Evolutionary conservation across 1,139 yeast species (phyloP), one percentile per base, ranked within the genome.

Genomic region (Pichia sp.): DNA sequence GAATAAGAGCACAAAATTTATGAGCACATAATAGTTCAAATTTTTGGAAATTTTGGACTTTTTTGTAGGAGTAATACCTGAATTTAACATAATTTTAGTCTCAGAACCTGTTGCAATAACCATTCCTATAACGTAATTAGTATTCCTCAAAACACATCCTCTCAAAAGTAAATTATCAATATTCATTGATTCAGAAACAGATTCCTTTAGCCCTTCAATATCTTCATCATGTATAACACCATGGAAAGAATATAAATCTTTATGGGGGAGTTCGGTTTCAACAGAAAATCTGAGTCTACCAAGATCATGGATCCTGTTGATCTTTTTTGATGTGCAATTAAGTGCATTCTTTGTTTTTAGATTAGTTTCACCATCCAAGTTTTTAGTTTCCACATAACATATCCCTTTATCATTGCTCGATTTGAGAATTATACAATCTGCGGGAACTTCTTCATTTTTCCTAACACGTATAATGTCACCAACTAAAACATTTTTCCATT

Each of bases 291-390:
- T 59, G 40, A 61, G 59, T 39, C 59, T 50, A 28, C 64, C 60
- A 39, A 74, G 58, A 51, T 74, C 79, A 42, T 66, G 67, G 8
- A 77, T 74, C 58, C 63, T 34, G 49, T 54, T 31, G 68, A 62
- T 31, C 55, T 61, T 23, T 62, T 58, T 14, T 68, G 67, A 41
- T 7, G 53, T 39, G 49, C 68, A 71, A 43, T 69, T 65, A 45
- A 75, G 54, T 3, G 78, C 67, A 46, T 66, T 70, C 52, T 70
- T 71, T n/a, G 68, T 72, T 54, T 74, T 75, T 51, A 75, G 62
- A 51, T 75, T 75, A 3, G 80, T 75, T 58, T 75, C 81, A 54
- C 81, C 81, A 56, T 75, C 81, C 41, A 75, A 61, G 52, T 75
- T 75, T 51, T 74, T 75, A 1, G 81, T 75, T 54, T 75, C 81